These are phyloP conservation scores for Aspergillus texensis DNA, from an alignment of 2,329 filamentous ascomycete genomes.

Conservation along the genomic window DNA sequence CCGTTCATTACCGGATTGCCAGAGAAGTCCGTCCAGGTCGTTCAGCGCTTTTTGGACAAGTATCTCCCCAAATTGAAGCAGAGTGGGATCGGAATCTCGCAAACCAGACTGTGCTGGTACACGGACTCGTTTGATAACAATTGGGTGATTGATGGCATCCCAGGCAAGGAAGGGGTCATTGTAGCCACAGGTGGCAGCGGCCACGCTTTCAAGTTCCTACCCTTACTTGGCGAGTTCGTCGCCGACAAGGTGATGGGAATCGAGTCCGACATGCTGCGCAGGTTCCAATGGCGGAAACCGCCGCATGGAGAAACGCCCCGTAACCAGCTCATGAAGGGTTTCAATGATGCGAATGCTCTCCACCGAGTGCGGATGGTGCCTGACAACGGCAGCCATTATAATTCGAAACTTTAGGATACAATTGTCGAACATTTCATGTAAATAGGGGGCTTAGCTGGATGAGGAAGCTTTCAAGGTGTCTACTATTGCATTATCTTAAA, in stretches of 20 bases:
- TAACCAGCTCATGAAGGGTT: neutral
- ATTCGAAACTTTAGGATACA: neutral
- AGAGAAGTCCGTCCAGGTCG: constrained; percentile 27
- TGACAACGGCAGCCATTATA: too few species aligned
- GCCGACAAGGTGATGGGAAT: neutral
- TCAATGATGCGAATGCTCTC: neutral
- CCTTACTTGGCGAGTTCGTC: constrained; percentile 25
- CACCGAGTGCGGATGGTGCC: neutral
- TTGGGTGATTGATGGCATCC: constrained; percentile 58
- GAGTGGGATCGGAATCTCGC: constrained; percentile 42
- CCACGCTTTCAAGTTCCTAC: constrained; percentile 65
- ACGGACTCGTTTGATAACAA: constrained; percentile 59
- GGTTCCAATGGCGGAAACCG: neutral
- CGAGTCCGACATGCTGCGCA: neutral
- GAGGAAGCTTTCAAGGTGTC: too few species aligned
- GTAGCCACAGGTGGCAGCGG: constrained; percentile 64
- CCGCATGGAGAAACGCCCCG: neutral
- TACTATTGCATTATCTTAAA: too few species aligned
- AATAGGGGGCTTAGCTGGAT: too few species aligned
- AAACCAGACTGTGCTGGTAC: constrained; percentile 58
- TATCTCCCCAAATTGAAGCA: constrained; percentile 49
- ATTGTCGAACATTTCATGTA: neutral
- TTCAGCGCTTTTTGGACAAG: constrained; percentile 40
- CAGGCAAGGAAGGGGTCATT: constrained; percentile 54
- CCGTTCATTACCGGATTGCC: constrained; percentile 27